These are phyloP conservation scores for Malassezia yamatoensis DNA, from an alignment of 1,284 basidiomycete genomes.

Conservation along the genomic window DNA sequence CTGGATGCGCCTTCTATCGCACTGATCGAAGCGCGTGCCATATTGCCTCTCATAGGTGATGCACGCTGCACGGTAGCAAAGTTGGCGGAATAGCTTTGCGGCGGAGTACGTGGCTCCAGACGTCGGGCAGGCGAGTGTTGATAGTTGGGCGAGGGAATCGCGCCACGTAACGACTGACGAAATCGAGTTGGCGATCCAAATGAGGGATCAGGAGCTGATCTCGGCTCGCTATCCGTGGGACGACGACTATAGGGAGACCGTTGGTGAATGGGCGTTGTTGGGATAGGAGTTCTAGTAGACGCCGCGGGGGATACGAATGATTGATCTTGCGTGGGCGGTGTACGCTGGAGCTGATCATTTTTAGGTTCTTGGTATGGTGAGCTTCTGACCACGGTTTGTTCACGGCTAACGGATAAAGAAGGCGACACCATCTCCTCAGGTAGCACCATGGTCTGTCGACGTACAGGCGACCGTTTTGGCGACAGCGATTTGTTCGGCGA, in stretches of 20 bases:
- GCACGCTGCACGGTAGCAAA: constrained; percentile 5
- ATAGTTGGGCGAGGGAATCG: constrained; percentile 27
- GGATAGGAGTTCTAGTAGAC: neutral
- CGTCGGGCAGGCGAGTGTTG: constrained; percentile 29
- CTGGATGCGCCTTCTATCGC: neutral
- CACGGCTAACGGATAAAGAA: no score
- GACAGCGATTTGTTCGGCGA: constrained; percentile 18
- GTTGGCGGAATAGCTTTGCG: neutral
- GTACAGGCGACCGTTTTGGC: constrained; percentile 17
- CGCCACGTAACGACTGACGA: constrained; percentile 35
- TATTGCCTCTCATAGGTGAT: neutral
- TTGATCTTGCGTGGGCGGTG: neutral
- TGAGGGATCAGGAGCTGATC: neutral
- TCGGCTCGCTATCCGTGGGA: neutral
- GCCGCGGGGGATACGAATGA: neutral
- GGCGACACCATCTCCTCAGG: neutral
- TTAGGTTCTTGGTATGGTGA: neutral
- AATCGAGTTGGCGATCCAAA: constrained; percentile 21
- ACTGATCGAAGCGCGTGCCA: constrained; percentile 6
- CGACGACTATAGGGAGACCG: neutral
- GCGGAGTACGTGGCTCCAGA: constrained; percentile 8
- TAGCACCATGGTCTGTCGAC: constrained; percentile 16
- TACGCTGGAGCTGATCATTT: neutral
- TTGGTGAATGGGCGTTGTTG: neutral
- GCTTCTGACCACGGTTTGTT: no score